phyloP scores from a whole-genome alignment of 1,284 basidiomycete genomes.

The Sanghuangporus weigelae region DNA sequence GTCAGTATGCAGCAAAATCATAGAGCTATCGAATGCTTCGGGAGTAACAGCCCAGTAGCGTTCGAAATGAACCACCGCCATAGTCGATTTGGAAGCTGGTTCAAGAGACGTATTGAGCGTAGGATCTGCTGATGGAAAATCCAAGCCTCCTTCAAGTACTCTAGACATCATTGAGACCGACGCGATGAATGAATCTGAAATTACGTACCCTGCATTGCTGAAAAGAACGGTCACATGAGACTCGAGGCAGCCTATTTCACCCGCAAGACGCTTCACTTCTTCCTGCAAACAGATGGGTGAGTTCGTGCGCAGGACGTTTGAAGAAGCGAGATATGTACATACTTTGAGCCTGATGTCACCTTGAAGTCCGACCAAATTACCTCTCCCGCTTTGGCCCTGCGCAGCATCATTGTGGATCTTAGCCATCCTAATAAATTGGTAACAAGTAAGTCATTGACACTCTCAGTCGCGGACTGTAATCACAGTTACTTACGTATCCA shows the following conservation, averaged over 20 bases:
- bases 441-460: background rate
- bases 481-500: constrained; percentile 31
- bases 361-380: constrained; percentile 37
- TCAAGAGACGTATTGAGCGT: constrained; percentile 26
- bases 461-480: background rate
- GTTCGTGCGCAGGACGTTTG: background rate
- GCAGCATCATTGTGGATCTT: constrained; percentile 37
- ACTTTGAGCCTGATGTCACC: constrained; percentile 44
- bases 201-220: constrained; percentile 35
- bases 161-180: constrained; percentile 4
- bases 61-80: constrained; percentile 33
- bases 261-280: constrained; percentile 41
- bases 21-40: constrained; percentile 37
- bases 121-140: constrained; percentile 26
- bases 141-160: constrained; percentile 9
- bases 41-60: constrained; percentile 37
- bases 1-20: constrained; percentile 44
- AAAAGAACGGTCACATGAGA: constrained; percentile 39
- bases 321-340: background rate
- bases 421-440: constrained; percentile 28
- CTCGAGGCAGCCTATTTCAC: constrained; percentile 35
- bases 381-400: constrained; percentile 27
- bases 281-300: constrained; percentile 26
- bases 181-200: background rate
- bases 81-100: constrained; percentile 27